These are phyloP conservation scores for Dictyostelium firmibasis DNA, from an alignment of 78 protist genomes.

Conservation along the genomic window DNA sequence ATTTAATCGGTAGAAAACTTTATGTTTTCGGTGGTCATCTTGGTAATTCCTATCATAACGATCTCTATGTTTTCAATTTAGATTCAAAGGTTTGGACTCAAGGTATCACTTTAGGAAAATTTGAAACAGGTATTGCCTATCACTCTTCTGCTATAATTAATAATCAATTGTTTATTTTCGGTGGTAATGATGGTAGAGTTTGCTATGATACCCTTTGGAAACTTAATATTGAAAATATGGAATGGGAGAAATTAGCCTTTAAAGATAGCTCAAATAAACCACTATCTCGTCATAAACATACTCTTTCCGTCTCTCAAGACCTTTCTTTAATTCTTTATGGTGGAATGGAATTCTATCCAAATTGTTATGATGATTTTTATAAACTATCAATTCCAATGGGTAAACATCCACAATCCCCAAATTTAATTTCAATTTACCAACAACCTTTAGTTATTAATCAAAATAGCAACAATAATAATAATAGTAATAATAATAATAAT, in stretches of 20 bases:
- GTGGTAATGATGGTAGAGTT: conserved; percentile 66
- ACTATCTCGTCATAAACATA: conserved; percentile 40
- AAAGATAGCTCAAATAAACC: background rate
- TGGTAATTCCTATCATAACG: background rate
- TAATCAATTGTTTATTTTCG: conserved; percentile 61
- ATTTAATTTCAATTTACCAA: conserved; percentile 30
- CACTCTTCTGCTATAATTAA: conserved; percentile 21
- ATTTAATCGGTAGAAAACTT: conserved; percentile 47
- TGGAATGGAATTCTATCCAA: conserved; percentile 48
- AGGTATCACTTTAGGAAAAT: conserved; percentile 44
- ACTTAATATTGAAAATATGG: conserved; percentile 51
- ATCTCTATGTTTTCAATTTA: conserved; percentile 52
- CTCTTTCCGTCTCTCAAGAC: conserved; percentile 11
- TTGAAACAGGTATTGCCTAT: conserved; percentile 17
- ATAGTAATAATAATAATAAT: background rate
- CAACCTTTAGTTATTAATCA: background rate
- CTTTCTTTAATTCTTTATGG: conserved; percentile 24
- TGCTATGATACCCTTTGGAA: conserved; percentile 59
- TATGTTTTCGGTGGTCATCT: conserved; percentile 54
- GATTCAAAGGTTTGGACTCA: conserved; percentile 67
- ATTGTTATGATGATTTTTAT: conserved; percentile 51
- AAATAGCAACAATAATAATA: background rate
- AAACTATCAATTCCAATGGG: background rate
- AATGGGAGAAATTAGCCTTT: conserved; percentile 6
- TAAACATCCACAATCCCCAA: background rate